phyloP scores from a whole-genome alignment of 108 stramenopile genomes.

The Schizochytrium sp. region DNA sequence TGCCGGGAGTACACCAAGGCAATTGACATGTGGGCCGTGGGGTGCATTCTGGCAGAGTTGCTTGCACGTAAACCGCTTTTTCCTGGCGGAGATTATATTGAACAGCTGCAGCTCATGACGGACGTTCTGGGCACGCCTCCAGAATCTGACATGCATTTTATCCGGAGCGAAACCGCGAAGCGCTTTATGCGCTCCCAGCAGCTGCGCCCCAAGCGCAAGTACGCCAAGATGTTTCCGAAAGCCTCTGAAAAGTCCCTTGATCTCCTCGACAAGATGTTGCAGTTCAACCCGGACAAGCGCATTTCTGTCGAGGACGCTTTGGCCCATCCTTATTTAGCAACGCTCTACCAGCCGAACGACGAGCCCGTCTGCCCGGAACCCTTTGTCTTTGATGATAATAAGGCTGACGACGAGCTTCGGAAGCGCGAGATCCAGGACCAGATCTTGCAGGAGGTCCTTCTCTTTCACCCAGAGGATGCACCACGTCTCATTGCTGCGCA shows the following conservation, averaged over 20 bases:
- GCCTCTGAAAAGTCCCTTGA: slow-evolving; percentile 53
- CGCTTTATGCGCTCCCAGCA: slow-evolving; percentile 77
- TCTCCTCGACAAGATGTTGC: slow-evolving; percentile 54
- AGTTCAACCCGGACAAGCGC: slow-evolving; percentile 63
- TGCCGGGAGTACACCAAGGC: slow-evolving; percentile 50
- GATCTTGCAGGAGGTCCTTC: background rate
- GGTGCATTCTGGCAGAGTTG: slow-evolving; percentile 49
- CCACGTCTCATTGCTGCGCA: background rate
- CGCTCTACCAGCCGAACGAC: slow-evolving; percentile 62
- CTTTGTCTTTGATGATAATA: background rate
- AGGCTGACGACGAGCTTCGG: background rate
- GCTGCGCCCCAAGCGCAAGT: slow-evolving; percentile 33
- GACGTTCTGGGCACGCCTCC: slow-evolving; percentile 57
- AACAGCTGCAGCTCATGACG: slow-evolving; percentile 37
- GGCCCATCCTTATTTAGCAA: slow-evolving; percentile 63
- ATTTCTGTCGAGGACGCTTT: slow-evolving; percentile 55
- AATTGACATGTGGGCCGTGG: slow-evolving; percentile 40
- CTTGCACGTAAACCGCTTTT: slow-evolving; percentile 47
- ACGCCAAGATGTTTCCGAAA: background rate
- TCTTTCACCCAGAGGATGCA: slow-evolving; percentile 2
- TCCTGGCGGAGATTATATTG: slow-evolving; percentile 53
- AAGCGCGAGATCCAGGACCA: background rate
- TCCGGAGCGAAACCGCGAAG: slow-evolving; percentile 78
- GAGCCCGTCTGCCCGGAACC: slow-evolving; percentile 34
- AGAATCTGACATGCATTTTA: slow-evolving; percentile 79